phyloP scores from a whole-genome alignment of 1,284 basidiomycete genomes.

The Rhodotorula sp. region DNA sequence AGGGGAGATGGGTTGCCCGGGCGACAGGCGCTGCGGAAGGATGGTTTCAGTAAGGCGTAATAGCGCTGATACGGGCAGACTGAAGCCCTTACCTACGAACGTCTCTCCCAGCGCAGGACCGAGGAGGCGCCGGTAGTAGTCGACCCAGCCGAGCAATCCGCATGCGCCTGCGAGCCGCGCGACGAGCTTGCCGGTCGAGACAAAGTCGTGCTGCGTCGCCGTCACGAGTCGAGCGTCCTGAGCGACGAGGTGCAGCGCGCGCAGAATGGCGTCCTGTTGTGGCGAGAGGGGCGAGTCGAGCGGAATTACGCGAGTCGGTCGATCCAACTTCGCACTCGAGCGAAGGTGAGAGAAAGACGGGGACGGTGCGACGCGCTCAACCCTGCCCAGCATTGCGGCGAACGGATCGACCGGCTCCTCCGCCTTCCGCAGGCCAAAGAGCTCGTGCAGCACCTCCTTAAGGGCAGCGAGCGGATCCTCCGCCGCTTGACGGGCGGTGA shows the following conservation, averaged over 20 bases:
- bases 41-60: not conserved
- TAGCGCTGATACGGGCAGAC: no score
- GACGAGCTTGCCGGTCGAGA: conserved; percentile 54
- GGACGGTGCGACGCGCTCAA: no score
- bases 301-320: no score
- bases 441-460: not conserved
- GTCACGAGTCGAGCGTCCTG: conserved; percentile 56
- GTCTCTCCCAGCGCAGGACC: conserved; percentile 41
- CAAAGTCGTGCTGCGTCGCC: conserved; percentile 51
- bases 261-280: conserved; percentile 52
- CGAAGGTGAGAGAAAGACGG: no score
- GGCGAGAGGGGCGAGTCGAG: not conserved
- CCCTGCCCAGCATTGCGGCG: not conserved
- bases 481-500: not conserved
- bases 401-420: not conserved
- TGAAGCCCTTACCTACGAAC: not conserved
- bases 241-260: conserved; percentile 72
- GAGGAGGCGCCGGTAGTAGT: conserved; percentile 66
- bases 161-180: conserved; percentile 63
- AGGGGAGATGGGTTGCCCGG: conserved; percentile 3
- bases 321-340: no score
- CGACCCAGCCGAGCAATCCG: conserved; percentile 76
- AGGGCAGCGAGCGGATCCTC: not conserved
- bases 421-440: not conserved
- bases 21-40: conserved; percentile 17